Evolutionary conservation across 768 basidiomycete genomes (phyloP).

Genomic region (Tylopilus cervinicoccineus): DNA sequence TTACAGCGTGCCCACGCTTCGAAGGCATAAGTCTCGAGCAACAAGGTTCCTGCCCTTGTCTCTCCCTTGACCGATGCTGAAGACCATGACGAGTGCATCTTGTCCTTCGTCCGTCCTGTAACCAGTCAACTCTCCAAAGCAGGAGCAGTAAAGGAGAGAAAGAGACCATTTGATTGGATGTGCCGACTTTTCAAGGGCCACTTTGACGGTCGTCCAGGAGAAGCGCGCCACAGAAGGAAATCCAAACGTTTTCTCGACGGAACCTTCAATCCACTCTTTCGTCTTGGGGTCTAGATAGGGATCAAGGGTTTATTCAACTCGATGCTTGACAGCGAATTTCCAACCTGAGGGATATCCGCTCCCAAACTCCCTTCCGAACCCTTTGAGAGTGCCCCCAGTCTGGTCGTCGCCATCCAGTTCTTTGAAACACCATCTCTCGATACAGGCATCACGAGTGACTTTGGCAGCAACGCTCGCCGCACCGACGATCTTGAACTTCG

Average conservation of each 20-base stretch:
- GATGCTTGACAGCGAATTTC: neutral
- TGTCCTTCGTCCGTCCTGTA: slow-evolving; percentile 83
- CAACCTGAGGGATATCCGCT: slow-evolving; percentile 91
- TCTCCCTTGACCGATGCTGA: slow-evolving; percentile 60
- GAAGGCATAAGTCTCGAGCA: slow-evolving; percentile 69
- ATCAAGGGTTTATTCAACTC: neutral
- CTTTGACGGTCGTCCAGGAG: slow-evolving; percentile 93
- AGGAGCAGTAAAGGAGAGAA: neutral
- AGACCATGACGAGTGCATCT: slow-evolving; percentile 69
- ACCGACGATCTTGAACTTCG: slow-evolving; percentile 94
- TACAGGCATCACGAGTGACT: slow-evolving; percentile 88
- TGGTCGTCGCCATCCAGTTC: slow-evolving; percentile 39
- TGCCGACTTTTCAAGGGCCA: slow-evolving; percentile 74
- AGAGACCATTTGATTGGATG: slow-evolving; percentile 77
- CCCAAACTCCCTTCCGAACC: slow-evolving; percentile 47
- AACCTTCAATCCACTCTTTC: slow-evolving; percentile 73
- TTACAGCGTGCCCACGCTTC: slow-evolving; percentile 64
- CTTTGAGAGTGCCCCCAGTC: slow-evolving; percentile 1
- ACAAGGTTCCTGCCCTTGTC: slow-evolving; percentile 76
- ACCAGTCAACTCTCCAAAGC: neutral
- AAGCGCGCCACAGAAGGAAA: slow-evolving; percentile 89
- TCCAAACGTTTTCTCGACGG: slow-evolving; percentile 87
- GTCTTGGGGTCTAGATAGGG: slow-evolving; percentile 80
- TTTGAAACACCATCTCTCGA: slow-evolving; percentile 82
- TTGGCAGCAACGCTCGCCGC: slow-evolving; percentile 99